Evolutionary conservation across 2,329 filamentous ascomycete species (phyloP).

Genomic region (Colletotrichum echinochloae): DNA sequence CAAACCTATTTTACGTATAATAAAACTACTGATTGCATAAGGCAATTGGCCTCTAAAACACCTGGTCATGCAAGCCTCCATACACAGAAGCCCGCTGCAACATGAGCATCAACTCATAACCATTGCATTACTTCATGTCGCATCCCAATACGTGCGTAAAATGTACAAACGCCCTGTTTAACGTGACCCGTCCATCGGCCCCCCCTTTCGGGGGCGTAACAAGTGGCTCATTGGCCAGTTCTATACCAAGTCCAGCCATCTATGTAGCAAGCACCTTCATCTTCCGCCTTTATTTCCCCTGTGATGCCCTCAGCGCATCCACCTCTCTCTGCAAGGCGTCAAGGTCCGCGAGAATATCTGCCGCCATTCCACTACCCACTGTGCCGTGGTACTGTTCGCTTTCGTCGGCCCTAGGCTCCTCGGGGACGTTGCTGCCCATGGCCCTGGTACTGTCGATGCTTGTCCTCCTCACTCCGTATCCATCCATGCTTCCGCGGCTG

Average conservation of each 20-base stretch:
- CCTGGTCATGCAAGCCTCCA: background rate
- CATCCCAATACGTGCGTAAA: constrained; percentile 32
- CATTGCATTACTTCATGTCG: constrained; percentile 40
- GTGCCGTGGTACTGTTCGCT: constrained; percentile 41
- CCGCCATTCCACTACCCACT: constrained; percentile 50
- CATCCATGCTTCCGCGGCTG: constrained; percentile 59
- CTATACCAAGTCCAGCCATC: constrained; percentile 29
- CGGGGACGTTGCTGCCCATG: constrained; percentile 47
- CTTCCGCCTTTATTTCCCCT: constrained; percentile 43
- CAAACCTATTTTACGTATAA: background rate
- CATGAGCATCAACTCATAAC: constrained; percentile 24
- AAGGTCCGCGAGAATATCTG: constrained; percentile 79
- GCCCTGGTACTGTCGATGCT: constrained; percentile 48
- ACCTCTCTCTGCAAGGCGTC: constrained; percentile 80
- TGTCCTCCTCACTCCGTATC: constrained; percentile 46
- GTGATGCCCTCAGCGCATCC: constrained; percentile 69
- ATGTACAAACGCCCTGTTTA: constrained; percentile 29
- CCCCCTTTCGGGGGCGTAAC: constrained; percentile 6
- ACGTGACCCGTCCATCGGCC: constrained; percentile 27
- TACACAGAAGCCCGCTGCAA: background rate
- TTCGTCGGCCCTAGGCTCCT: constrained; percentile 42
- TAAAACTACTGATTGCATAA: no score
- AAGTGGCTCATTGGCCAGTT: constrained; percentile 1
- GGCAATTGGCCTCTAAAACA: no score
- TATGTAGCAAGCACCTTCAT: constrained; percentile 22